Base-by-base conservation (phyloP, 495 filamentous ascomycete genomes). In the Lepidopterella palustris region DNA sequence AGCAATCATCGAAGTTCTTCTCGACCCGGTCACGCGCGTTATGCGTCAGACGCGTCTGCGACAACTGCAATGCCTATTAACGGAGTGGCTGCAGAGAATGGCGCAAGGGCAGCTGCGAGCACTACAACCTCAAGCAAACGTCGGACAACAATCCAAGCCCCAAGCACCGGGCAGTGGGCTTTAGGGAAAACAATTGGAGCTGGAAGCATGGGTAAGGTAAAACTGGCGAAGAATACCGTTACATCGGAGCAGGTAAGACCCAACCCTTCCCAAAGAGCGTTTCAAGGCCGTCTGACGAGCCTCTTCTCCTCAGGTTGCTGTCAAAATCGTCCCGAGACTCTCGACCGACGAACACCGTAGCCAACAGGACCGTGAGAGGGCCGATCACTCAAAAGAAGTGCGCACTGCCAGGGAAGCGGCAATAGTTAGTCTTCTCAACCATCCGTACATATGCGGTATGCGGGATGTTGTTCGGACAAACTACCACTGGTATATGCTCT, bases 401-500 rank as follows among this genome's bases (percentile, higher is more conserved):
- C 84, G 93, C 53, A 99, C 95, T 13, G 92, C 92, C 51, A 84
- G 93, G 62, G 93, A 99, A 71, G 95, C 93, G 11, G 93, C 93
- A 61, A 97, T 99, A 65, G 93, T 97, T 60, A 95, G 89, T 25
- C 85, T 99, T 23, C 82, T 96, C 45, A 87, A 91, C 70, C 93
- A 97, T 64, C 95, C 93, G 4, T 96, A 97, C 71, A 95, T 98
- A 59, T 99, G 93, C 72, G 92, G 87, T 5, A 91, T 99, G 83
- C 82, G 91, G 59, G 93, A 99, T 74, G 90, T 96, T 13, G 84
- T 97, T 53, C 87, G 91, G 23, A 97, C 93, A 18, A 89, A 90
- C 68, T 93, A 96, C 73, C 93, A 99, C 72, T 99, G 93, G 93
- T 99, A 99, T 72, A 99, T 99, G 93, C 84, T 99, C 23, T 99